These are phyloP conservation scores for Leccinum variicolor DNA, from an alignment of 768 basidiomycete genomes.

Conservation along the genomic window DNA sequence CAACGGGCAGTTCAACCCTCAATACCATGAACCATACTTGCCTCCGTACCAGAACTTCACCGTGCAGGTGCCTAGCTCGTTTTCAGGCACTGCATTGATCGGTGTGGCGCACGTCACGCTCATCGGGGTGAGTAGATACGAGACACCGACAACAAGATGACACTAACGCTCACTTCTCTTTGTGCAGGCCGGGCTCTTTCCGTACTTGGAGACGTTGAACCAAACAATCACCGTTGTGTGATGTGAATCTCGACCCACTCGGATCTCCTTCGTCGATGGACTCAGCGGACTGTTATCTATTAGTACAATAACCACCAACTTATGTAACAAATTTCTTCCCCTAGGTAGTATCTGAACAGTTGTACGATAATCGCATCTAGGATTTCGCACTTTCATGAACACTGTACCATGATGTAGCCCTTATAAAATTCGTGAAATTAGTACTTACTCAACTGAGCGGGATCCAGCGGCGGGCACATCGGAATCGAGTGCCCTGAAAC, in stretches of 20 bases:
- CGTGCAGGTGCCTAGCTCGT: conserved; percentile 34
- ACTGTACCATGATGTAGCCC: too few relatives aligned
- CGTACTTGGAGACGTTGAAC: conserved; percentile 33
- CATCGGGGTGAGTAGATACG: conserved; percentile 36
- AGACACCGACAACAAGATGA: neutral
- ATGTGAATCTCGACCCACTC: neutral
- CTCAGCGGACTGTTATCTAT: too few relatives aligned
- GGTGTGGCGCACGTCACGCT: conserved; percentile 37
- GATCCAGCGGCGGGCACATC: too few relatives aligned
- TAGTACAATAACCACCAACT: too few relatives aligned
- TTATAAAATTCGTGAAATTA: too few relatives aligned
- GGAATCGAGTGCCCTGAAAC: too few relatives aligned
- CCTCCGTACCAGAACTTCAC: conserved; percentile 46
- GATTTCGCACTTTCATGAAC: too few relatives aligned
- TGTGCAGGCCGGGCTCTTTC: conserved; percentile 31
- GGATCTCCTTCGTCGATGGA: too few relatives aligned
- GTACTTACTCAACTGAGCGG: too few relatives aligned
- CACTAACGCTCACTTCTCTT: neutral
- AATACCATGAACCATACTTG: conserved; percentile 27
- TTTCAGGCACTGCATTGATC: conserved; percentile 33
- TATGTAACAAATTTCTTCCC: too few relatives aligned
- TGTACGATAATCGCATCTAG: too few relatives aligned
- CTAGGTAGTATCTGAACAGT: too few relatives aligned
- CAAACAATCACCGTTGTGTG: conserved; percentile 24
- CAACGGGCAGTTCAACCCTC: conserved; percentile 42